A percentile compares a stretch with the other conserved stretches of the same genome.
phyloP scores from a whole-genome alignment of 2,329 filamentous ascomycete genomes.

The Colletotrichum sp. region DNA sequence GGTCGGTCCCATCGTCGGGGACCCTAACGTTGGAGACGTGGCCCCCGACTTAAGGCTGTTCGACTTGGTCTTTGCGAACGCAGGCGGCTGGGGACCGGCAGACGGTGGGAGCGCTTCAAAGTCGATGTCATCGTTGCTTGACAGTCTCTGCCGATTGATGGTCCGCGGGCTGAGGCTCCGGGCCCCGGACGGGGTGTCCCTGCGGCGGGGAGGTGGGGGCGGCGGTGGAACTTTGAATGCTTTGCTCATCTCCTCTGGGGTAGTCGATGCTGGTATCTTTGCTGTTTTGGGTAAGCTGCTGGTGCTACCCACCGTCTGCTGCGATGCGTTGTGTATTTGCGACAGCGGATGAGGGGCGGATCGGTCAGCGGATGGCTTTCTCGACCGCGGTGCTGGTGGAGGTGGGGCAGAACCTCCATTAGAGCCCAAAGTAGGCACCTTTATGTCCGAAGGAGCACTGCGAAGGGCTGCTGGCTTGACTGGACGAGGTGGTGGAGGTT shows the following conservation, averaged over 20 bases:
- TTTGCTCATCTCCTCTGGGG: background rate
- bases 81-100: constrained; percentile 20
- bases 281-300: constrained; percentile 8
- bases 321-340: constrained; percentile 44
- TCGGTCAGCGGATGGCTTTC: constrained; percentile 32
- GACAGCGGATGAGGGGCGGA: constrained; percentile 40
- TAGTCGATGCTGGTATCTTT: background rate
- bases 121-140: constrained; percentile 44
- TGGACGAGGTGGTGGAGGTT: constrained; percentile 49
- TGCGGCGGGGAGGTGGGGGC: constrained; percentile 52
- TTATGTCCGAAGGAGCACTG: constrained; percentile 40
- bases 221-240: constrained; percentile 35
- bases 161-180: constrained; percentile 35
- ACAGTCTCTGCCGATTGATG: constrained; percentile 32
- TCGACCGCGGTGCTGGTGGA: constrained; percentile 39
- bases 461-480: constrained; percentile 61
- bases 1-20: constrained; percentile 36
- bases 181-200: constrained; percentile 41
- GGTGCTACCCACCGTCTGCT: constrained; percentile 30
- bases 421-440: background rate
- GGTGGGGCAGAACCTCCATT: background rate
- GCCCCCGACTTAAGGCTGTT: constrained; percentile 31
- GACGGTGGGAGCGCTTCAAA: constrained; percentile 44
- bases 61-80: constrained; percentile 27
- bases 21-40: constrained; percentile 35